Evolutionary conservation across 306 rosid species (phyloP), one percentile per base, ranked within the genome.

Genomic region (Albizia julibrissin): DNA sequence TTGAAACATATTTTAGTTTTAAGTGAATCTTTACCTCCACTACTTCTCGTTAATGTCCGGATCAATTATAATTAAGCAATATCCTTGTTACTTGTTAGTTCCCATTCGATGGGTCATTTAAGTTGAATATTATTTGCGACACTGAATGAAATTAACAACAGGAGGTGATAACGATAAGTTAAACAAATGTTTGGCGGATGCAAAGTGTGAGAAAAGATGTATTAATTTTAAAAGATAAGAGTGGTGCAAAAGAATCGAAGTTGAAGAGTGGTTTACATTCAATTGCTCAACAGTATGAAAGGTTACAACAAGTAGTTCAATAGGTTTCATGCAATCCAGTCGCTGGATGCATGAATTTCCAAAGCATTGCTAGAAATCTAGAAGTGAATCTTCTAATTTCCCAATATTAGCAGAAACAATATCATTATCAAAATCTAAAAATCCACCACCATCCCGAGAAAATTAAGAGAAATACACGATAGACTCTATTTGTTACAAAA

Each of bases 381-480:
- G 13, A 62, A 5, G 33, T 2, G 13, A 26, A 26, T 62, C 39
- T 13, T 26, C 19, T 26, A 12, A 27, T 27, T 62, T 27, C 68
- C 67, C 33, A 24, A 24, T 13, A 62, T 26, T 27, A 59, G 22
- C 42, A 47, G 62, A 15, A 46, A 29, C 19, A 42, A 46, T 43
- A 75, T 74, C n/a, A 56, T 54, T 22, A 56, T 56, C 26, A 56
- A 50, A 52, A 52, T 52, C 59, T 50, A 69, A 74, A 62, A 61
- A 52, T 68, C 61, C 12, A 74, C 76, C 46, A 81, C 79, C 46
- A 81, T 42, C 73, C 56, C 64, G 62, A 58, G 6, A 47, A 69
- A 47, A 22, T 58, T n/a, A 26, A 47, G 10, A 58, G 46, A 43
- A 80, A 64, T 69, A 84, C 49, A 73, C 31, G 13, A 61, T 61